These are phyloP conservation scores for Chrysoporthe austroafricana DNA, from an alignment of 2,329 filamentous ascomycete species.

Conservation along the genomic window DNA sequence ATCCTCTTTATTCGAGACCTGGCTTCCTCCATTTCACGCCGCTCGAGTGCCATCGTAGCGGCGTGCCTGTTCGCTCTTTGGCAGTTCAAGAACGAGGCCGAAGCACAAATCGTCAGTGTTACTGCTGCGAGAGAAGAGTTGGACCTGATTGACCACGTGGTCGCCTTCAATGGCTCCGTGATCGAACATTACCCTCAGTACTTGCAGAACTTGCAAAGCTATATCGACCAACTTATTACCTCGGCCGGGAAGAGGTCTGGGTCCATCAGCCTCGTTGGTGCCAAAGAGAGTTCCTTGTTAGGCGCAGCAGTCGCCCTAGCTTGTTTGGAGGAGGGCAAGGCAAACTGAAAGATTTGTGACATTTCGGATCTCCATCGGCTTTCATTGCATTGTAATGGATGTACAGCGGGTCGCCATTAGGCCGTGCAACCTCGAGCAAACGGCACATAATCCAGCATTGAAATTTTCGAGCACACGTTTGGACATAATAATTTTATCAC, in stretches of 20 bases:
- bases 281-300: constrained; percentile 74
- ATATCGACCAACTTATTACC: constrained; percentile 62
- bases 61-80: constrained; percentile 63
- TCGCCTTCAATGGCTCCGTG: constrained; percentile 81
- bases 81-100: constrained; percentile 55
- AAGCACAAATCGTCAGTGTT: constrained; percentile 47
- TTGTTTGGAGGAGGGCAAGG: constrained; percentile 38
- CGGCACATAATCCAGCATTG: neutral
- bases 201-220: constrained; percentile 61
- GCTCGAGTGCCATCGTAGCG: constrained; percentile 63
- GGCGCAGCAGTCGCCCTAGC: constrained; percentile 75
- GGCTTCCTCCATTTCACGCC: constrained; percentile 57
- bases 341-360: constrained; percentile 24
- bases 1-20: constrained; percentile 56
- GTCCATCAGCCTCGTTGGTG: constrained; percentile 66
- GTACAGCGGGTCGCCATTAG: neutral
- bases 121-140: constrained; percentile 47
- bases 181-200: constrained; percentile 79
- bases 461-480: neutral
- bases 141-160: constrained; percentile 50
- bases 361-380: neutral
- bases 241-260: constrained; percentile 39
- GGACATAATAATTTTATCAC: neutral
- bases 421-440: neutral
- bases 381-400: neutral